Percentiles rank a stretch among this genome's conserved stretches.
Evolutionary conservation across 2,329 filamentous ascomycete species (phyloP).

Genomic region (Scedosporium minutisporum): DNA sequence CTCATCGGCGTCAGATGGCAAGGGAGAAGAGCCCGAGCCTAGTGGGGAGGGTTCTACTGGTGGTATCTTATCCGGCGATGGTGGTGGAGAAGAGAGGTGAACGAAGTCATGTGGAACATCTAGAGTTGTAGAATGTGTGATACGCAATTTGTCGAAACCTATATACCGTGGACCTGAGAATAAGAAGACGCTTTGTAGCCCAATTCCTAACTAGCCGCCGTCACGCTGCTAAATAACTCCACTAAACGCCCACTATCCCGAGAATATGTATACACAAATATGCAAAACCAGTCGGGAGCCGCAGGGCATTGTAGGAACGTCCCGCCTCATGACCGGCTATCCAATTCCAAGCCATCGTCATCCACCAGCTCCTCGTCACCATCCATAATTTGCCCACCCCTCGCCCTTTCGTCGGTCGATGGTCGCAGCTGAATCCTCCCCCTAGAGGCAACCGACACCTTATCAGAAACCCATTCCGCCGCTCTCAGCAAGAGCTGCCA

Average conservation of each 20-base stretch:
- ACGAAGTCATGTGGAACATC: no score
- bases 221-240: no score
- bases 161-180: no score
- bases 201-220: no score
- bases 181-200: no score
- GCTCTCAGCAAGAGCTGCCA: constrained; percentile 48
- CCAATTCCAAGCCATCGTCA: constrained; percentile 33
- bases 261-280: no score
- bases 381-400: constrained; percentile 33
- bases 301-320: background rate
- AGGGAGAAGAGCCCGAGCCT: background rate
- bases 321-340: constrained; percentile 11
- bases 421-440: constrained; percentile 46
- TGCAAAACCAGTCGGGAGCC: no score
- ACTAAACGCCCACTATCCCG: no score
- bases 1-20: constrained; percentile 14
- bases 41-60: constrained; percentile 12
- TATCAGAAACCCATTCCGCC: constrained; percentile 49
- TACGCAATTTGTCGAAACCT: no score
- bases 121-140: no score
- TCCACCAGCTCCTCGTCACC: constrained; percentile 30
- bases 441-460: constrained; percentile 40
- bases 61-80: constrained; percentile 16
- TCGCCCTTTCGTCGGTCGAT: constrained; percentile 31
- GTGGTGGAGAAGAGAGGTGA: constrained; percentile 19